Base-by-base conservation (phyloP, 2,329 filamentous ascomycete genomes). In the Venturiaceae sp. region DNA sequence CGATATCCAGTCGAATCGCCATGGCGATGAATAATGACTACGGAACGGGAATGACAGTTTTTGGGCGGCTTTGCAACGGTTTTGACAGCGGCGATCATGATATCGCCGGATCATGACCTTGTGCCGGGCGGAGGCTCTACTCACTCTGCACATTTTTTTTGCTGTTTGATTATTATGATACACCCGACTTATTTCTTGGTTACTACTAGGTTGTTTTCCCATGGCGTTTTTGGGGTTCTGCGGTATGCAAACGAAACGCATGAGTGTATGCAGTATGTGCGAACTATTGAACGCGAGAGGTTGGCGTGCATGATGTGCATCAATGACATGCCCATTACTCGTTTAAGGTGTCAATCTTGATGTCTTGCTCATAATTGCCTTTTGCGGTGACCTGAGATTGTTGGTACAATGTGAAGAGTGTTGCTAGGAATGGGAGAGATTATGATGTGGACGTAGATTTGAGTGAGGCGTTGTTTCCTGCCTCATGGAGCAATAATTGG, bases 1-100 rank as follows among this genome's bases (percentile, higher is more conserved):
- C 56, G 58, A 47, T 63, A 63, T 55, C 61, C 61, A 16, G 54
- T 59, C 26, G 60, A 59, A 23, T 23, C 36, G 53, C 33, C 55
- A 44, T 58, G 57, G 57, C 30, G 36, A 23, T 58, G 47, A 58
- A 26, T 36, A 9, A n/a, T 47, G 41, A 46, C 7, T 30, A 13
- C 3, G 23, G 30, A 16, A 30, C 23, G 30, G 16, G 44, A n/a
- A n/a, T 50, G 44, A 30, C 26, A n/a, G n/a, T n/a, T n/a, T 50
- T 30, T 30, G 44, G 19, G 9, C 26, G 26, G 26, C 26, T 50
- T 30, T 50, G n/a, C n/a, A n/a, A n/a, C n/a, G n/a, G n/a, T n/a
- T 26, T 3, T 30, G 44, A 26, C 13, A 50, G 44, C 1, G 44
- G 13, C 44, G 44, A 50, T n/a, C 21, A n/a, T 28, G 21, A 47